These are phyloP conservation scores for Waltiozyma sp. DNA, from an alignment of 1,139 yeast genomes.

Conservation along the genomic window DNA sequence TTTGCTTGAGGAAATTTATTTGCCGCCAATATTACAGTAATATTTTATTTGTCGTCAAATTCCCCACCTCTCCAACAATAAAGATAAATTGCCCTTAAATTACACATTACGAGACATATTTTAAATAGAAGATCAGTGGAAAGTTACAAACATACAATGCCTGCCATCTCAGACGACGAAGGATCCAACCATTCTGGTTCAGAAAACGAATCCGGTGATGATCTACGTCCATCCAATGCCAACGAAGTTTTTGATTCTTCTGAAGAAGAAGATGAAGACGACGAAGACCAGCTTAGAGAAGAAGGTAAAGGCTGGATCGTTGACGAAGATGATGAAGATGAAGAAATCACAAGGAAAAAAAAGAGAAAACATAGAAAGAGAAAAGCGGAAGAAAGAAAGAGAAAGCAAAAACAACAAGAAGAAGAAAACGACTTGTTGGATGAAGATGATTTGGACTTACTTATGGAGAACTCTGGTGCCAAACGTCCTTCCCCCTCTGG, in stretches of 20 bases:
- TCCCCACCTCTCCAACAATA: no score
- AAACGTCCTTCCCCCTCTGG: conserved; percentile 22
- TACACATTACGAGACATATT: no score
- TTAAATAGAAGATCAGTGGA: no score
- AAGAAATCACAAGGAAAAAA: conserved; percentile 4
- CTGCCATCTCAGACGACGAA: conserved; percentile 8
- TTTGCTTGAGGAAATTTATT: no score
- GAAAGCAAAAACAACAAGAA: conserved; percentile 19
- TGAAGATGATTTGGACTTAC: conserved; percentile 87
- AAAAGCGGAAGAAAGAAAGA: conserved; percentile 25
- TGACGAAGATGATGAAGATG: conserved; percentile 70
- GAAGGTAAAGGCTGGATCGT: conserved; percentile 91
- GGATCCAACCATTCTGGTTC: conserved; percentile 3
- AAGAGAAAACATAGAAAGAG: conserved; percentile 30
- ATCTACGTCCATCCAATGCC: conserved; percentile 24
- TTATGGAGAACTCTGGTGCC: conserved; percentile 84
- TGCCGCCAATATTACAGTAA: no score
- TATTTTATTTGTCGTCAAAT: no score
- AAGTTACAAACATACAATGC: no score
- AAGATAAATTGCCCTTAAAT: no score
- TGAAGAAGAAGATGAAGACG: conserved; percentile 70
- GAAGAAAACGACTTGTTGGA: conserved; percentile 65
- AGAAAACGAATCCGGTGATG: conserved; percentile 24
- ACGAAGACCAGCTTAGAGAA: conserved; percentile 62
- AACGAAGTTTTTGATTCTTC: conserved; percentile 53